Conservation (phyloP, 129 eudicot species). For the Artemisia tridentata region DNA sequence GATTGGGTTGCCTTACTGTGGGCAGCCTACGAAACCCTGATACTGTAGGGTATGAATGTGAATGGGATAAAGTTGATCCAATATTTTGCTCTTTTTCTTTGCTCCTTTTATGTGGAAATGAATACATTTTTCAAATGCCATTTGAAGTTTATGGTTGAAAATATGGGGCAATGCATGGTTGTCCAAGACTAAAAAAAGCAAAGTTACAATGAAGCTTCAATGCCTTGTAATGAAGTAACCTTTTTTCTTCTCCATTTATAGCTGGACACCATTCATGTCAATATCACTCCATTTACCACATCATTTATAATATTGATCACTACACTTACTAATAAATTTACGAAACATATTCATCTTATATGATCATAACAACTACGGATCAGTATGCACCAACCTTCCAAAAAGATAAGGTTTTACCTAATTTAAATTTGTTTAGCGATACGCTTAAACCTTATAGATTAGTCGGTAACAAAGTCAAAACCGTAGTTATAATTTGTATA, state of each 20-base stretch:
- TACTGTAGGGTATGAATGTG: slow-evolving; percentile 10
- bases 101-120: slow-evolving; percentile 6
- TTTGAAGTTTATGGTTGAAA: slow-evolving; percentile 6
- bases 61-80: slow-evolving; percentile 5
- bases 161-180: slow-evolving; percentile 11
- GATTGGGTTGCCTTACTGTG: too few relatives aligned
- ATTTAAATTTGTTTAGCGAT: too few relatives aligned
- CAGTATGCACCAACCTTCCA: too few relatives aligned
- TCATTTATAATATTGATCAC: too few relatives aligned
- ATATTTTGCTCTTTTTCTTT: background rate
- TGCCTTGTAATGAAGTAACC: background rate
- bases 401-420: too few relatives aligned
- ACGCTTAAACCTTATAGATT: too few relatives aligned
- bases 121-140: slow-evolving; percentile 4
- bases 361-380: too few relatives aligned
- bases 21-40: too few relatives aligned
- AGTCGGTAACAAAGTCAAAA: too few relatives aligned
- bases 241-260: slow-evolving; percentile 18
- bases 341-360: too few relatives aligned
- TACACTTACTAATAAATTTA: too few relatives aligned
- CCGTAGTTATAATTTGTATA: too few relatives aligned
- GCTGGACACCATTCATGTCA: slow-evolving; percentile 34
- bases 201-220: slow-evolving; percentile 10
- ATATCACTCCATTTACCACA: slow-evolving; percentile 12
- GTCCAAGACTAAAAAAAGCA: slow-evolving; percentile 14